A percentile compares a stretch with the other conserved stretches of the same genome.
These are phyloP conservation scores for Epichloe elymi DNA, from an alignment of 2,329 filamentous ascomycete species.

Conservation along the genomic window DNA sequence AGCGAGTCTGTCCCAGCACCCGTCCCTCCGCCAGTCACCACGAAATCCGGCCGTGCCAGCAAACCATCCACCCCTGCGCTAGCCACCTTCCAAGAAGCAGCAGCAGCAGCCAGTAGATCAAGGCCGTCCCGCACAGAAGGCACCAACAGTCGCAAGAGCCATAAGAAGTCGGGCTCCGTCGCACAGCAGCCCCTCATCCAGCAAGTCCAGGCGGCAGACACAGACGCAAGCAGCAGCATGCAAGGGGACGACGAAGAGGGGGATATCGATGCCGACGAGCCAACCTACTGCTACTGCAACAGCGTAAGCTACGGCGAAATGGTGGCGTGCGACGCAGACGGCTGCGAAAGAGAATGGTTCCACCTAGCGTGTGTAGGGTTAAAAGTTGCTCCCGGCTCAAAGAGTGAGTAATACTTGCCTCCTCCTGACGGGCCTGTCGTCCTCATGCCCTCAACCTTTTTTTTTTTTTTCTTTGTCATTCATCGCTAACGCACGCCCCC, in stretches of 20 bases:
- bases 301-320: conserved; percentile 72
- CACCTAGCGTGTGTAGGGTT: conserved; percentile 71
- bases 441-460: not conserved
- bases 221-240: conserved; percentile 29
- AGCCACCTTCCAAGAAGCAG: conserved; percentile 43
- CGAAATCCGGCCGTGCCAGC: conserved; percentile 52
- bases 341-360: conserved; percentile 69
- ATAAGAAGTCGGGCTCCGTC: conserved; percentile 41
- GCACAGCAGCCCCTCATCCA: conserved; percentile 22
- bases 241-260: conserved; percentile 31
- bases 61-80: conserved; percentile 54
- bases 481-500: not conserved
- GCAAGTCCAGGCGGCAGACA: conserved; percentile 19
- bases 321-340: conserved; percentile 66
- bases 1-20: conserved; percentile 26
- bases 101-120: conserved; percentile 28
- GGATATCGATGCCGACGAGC: conserved; percentile 57
- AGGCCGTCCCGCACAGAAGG: conserved; percentile 36
- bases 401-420: conserved; percentile 39
- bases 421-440: no score
- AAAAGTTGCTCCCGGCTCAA: conserved; percentile 63
- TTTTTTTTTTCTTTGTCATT: conserved; percentile 14
- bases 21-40: conserved; percentile 36
- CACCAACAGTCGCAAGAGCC: conserved; percentile 36
- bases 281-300: conserved; percentile 68